Base-by-base conservation (phyloP, 345 rosid species). In the Brassica carinata region DNA sequence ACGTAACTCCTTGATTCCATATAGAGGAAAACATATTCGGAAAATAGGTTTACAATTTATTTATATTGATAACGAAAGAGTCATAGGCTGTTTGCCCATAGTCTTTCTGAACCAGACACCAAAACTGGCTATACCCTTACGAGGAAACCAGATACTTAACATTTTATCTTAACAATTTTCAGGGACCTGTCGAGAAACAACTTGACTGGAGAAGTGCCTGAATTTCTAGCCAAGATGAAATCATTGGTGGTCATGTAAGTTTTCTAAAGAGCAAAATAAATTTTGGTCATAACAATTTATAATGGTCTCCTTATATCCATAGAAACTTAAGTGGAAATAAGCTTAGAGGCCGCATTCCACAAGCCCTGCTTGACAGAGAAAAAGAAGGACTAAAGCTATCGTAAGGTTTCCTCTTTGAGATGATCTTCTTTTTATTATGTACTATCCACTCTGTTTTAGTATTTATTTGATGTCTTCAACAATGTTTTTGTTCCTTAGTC, bases 191-290 rank as follows among this genome's bases (percentile, higher is more conserved):
- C 61, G 61, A 55, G 10, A 55, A 55, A 55, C 61, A 55, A 55
- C 26, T 55, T 55, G 61, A 55, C 61, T 15, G 61, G 61, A 55
- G 61, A 55, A 55, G 61, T 55, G 61, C 61, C 61, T 55, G 61
- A 55, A 55, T 55, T 55, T 55, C 61, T 55, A 55, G 61, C 61
- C 26, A 55, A 55, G 9, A 55, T 55, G 61, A 51, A 51, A 51
- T 55, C 61, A 55, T 55, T 55, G 61, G 8, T 55, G 61, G 26
- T 15, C 9, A 6, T 55, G 61, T 55, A 55, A 55, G 61, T 55
- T 55, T 55, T 55, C 10, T 55, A 6, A 55, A 55, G 5, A 6
- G 26, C 26, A 17, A 23, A 15, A 55, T 4, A 55, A 14, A 5
- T 55, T 55, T 55, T 55, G 19, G 61, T 15, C 10, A 17, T 17